phyloP scores from a whole-genome alignment of 108 stramenopile genomes.

The Craspedostauros australis region DNA sequence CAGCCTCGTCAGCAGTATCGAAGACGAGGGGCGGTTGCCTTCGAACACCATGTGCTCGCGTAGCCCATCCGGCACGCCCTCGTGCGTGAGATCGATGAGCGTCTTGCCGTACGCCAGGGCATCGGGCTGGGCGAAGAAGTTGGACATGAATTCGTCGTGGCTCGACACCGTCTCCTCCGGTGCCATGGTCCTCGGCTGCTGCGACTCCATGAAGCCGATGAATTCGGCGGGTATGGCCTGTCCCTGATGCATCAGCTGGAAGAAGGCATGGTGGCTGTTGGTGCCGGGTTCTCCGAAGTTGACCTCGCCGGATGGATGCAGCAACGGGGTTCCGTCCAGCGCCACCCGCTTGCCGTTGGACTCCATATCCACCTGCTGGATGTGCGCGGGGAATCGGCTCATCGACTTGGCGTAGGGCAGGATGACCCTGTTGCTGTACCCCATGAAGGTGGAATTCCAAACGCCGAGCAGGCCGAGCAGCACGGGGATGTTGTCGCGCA shows the following conservation, averaged over 20 bases:
- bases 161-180: constrained; percentile 74
- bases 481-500: constrained; percentile 94
- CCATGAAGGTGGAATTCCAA: constrained; percentile 98
- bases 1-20: constrained; percentile 71
- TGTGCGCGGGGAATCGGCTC: constrained; percentile 88
- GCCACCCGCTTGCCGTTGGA: constrained; percentile 96
- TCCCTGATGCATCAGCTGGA: constrained; percentile 98
- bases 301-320: constrained; percentile 63
- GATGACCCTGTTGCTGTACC: constrained; percentile 85
- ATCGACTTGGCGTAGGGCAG: constrained; percentile 93
- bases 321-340: constrained; percentile 63
- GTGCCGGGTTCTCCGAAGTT: constrained; percentile 93
- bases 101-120: constrained; percentile 92
- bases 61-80: constrained; percentile 77
- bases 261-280: constrained; percentile 94
- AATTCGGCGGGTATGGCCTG: constrained; percentile 94
- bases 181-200: constrained; percentile 53
- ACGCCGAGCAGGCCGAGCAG: constrained; percentile 94
- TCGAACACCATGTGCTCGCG: constrained; percentile 91
- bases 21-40: constrained; percentile 95
- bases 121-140: constrained; percentile 99
- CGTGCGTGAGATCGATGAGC: constrained; percentile 78
- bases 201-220: constrained; percentile 90
- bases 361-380: constrained; percentile 99
- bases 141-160: constrained; percentile 99